Evolutionary conservation across 441 rosid species (phyloP).

Genomic region (Daphne laureola): DNA sequence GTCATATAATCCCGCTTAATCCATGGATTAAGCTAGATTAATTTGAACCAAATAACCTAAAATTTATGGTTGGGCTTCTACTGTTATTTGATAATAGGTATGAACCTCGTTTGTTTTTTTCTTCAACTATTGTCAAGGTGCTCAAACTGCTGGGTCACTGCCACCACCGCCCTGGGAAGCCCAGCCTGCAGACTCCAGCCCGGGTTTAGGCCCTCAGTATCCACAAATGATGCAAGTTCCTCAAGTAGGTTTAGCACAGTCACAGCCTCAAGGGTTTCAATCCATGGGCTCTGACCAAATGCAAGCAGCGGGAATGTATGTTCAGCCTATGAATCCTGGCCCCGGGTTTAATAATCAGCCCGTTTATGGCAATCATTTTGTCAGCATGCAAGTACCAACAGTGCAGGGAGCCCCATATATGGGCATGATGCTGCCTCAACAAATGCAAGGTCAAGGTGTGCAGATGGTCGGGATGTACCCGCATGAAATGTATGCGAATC

Average conservation of each 20-base stretch:
- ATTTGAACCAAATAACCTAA: no score
- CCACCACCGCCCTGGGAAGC: constrained; percentile 99
- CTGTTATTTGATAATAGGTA: no score
- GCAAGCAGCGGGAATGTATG: constrained; percentile 43
- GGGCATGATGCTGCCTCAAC: constrained; percentile 47
- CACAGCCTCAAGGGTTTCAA: constrained; percentile 49
- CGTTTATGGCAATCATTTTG: constrained; percentile 30
- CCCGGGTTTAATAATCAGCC: constrained; percentile 23
- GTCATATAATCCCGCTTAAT: no score
- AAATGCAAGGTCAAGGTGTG: constrained; percentile 42
- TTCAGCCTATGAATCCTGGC: constrained; percentile 42
- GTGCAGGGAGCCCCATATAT: constrained; percentile 46
- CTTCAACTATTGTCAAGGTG: constrained; percentile 46
- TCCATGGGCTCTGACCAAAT: constrained; percentile 35
- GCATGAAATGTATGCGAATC: constrained; percentile 72
- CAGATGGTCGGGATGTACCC: constrained; percentile 55
- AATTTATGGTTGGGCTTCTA: no score
- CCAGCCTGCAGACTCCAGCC: constrained; percentile 57
- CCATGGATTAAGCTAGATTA: no score
- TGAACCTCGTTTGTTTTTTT: no score
- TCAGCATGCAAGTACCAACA: constrained; percentile 31
- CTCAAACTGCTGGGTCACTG: constrained; percentile 46
- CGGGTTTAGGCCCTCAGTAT: constrained; percentile 49
- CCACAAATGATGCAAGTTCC: constrained; percentile 53
- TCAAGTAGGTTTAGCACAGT: constrained; percentile 42